phyloP scores from a whole-genome alignment of 306 rosid genomes.

The Leucaena leucocephala region DNA sequence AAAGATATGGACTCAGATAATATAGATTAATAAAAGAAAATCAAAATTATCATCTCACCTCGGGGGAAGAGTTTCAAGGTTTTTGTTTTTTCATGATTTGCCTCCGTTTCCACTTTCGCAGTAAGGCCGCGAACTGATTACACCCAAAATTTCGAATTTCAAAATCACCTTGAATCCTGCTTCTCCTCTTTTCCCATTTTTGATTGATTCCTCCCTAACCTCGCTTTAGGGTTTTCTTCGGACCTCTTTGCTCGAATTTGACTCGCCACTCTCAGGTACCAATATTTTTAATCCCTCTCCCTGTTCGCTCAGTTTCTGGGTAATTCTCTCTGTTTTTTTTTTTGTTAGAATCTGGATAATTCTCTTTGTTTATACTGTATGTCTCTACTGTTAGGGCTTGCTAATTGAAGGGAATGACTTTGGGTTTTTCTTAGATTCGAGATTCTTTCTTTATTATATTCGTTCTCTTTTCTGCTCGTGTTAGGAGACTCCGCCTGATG shows the following conservation, averaged over 20 bases:
- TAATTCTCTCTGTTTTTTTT: neutral
- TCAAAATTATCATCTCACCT: too few species aligned
- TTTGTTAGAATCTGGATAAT: neutral
- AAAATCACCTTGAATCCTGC: neutral
- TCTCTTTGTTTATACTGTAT: neutral
- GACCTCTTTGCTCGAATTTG: neutral
- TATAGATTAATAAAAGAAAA: too few species aligned
- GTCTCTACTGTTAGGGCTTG: neutral
- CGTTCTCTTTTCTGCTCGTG: neutral
- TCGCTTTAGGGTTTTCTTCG: constrained; percentile 6
- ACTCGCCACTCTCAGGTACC: constrained; percentile 7
- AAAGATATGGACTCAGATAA: too few species aligned
- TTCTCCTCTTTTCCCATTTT: neutral
- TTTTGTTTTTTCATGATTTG: neutral
- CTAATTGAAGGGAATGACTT: neutral
- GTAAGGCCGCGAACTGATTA: constrained; percentile 9
- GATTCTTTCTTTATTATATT: neutral
- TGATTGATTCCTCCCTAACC: neutral
- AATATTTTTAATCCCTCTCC: neutral
- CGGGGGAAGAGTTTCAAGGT: neutral
- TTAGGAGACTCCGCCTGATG: neutral
- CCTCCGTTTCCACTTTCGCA: neutral
- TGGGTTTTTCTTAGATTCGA: neutral
- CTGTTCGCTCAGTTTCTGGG: neutral
- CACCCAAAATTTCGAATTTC: constrained; percentile 7